Evolutionary conservation across 2,329 filamentous ascomycete genomes (phyloP).

Genomic region (Aureobasidium sp.): DNA sequence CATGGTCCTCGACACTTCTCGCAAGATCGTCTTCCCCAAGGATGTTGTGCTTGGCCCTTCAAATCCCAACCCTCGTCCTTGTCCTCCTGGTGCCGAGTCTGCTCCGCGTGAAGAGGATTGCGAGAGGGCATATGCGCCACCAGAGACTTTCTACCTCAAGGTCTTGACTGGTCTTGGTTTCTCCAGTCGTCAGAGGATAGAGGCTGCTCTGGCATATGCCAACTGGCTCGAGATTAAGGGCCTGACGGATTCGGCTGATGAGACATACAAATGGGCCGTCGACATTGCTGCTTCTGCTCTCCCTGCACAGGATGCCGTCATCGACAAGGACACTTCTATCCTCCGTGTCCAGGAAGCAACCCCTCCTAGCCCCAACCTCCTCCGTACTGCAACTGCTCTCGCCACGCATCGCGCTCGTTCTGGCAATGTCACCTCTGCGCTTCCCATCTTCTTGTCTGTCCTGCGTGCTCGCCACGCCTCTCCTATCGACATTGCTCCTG

Average conservation of each 20-base stretch:
- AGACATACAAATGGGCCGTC: conserved; percentile 68
- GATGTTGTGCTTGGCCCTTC: conserved; percentile 72
- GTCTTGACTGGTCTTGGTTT: conserved; percentile 76
- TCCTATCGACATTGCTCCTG: conserved; percentile 34
- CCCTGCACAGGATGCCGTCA: conserved; percentile 37
- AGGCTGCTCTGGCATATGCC: conserved; percentile 74
- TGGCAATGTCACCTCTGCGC: conserved; percentile 57
- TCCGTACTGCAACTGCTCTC: conserved; percentile 66
- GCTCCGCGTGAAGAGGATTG: conserved; percentile 70
- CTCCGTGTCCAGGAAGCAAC: conserved; percentile 41
- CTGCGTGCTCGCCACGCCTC: conserved; percentile 64
- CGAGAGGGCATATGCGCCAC: conserved; percentile 57
- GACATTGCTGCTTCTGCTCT: conserved; percentile 59
- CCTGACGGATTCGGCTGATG: conserved; percentile 54
- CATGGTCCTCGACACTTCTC: conserved; percentile 62
- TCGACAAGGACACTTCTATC: conserved; percentile 56
- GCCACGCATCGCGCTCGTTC: conserved; percentile 68
- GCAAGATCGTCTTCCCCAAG: conserved; percentile 59
- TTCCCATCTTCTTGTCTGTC: conserved; percentile 79
- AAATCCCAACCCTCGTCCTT: conserved; percentile 69
- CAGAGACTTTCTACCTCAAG: conserved; percentile 72
- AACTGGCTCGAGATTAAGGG: conserved; percentile 78
- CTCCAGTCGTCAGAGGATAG: conserved; percentile 65
- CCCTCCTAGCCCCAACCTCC: conserved; percentile 61
- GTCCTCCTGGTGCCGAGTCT: conserved; percentile 54